These are phyloP conservation scores for Leptographium galeiforme DNA, from an alignment of 2,329 filamentous ascomycete species.

Conservation along the genomic window DNA sequence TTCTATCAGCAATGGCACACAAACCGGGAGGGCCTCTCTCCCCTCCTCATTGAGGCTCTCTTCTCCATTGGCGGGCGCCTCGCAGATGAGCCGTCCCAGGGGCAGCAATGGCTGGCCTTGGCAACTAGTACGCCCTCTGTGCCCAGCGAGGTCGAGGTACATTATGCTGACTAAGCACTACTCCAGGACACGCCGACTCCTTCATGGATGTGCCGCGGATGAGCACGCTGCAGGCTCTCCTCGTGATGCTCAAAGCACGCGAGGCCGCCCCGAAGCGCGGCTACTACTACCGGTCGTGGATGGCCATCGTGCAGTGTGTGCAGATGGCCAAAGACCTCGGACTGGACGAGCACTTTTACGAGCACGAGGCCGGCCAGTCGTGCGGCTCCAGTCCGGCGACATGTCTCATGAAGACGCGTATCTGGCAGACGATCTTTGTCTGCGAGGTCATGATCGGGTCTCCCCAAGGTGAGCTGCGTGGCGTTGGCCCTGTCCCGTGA, in stretches of 20 bases:
- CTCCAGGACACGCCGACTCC: slow-evolving; percentile 69
- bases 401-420: slow-evolving; percentile 69
- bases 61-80: slow-evolving; percentile 81
- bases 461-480: slow-evolving; percentile 58
- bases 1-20: slow-evolving; percentile 87
- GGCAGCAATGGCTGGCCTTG: slow-evolving; percentile 84
- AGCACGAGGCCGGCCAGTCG: slow-evolving; percentile 56
- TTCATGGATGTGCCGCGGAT: slow-evolving; percentile 87
- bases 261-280: slow-evolving; percentile 87
- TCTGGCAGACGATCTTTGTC: slow-evolving; percentile 81
- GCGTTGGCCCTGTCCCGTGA: too few species aligned
- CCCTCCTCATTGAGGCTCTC: slow-evolving; percentile 75
- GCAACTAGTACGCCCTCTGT: slow-evolving; percentile 53
- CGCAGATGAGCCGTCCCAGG: slow-evolving; percentile 70
- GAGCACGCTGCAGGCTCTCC: slow-evolving; percentile 80
- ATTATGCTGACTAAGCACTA: not conserved
- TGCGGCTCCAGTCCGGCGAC: slow-evolving; percentile 61
- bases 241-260: slow-evolving; percentile 79
- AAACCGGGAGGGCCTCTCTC: slow-evolving; percentile 72
- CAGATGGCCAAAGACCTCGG: slow-evolving; percentile 89
- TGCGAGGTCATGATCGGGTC: slow-evolving; percentile 89
- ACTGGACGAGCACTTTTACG: slow-evolving; percentile 71
- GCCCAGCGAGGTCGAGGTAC: slow-evolving; percentile 15
- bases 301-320: slow-evolving; percentile 81
- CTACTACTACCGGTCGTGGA: slow-evolving; percentile 96